Evolutionary conservation across 2,329 filamentous ascomycete species (phyloP), one percentile per base, ranked within the genome.

Genomic region (Penicillium thymicola): DNA sequence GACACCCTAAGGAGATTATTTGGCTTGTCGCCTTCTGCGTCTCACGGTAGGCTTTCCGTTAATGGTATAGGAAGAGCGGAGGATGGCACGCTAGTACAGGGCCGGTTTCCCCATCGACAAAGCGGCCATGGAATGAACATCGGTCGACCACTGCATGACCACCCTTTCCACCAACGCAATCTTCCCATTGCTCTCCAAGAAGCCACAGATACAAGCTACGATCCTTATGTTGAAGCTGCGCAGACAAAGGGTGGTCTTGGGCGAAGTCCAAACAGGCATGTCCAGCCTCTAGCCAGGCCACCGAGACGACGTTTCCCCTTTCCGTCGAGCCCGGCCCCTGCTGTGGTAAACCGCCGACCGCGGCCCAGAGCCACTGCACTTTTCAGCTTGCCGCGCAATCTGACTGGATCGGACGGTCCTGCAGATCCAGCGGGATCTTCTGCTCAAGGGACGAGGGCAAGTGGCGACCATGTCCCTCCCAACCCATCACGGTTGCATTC

Each of bases 1-100:
- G 63, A 64, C 5, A 56, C 65, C 4, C 49, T 75, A 14, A 66
- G 67, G 30, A 69, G 70, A 40, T 61, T 76, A 32, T 66, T 75
- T 38, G 64, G 67, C n/a, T 59, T 68, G 7, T 30, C 63, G 25
- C 59, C 67, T 11, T 52, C 61, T 13, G 42, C 55, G 11, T 49
- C 62, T 11, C 51, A 40, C n/a, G 41, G 38, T n/a, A 45, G 53
- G 8, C 60, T 62, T 10, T 66, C 65, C 8, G 41, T 59, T 25
- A 66, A 64, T 32, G 60, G 66, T 18, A 65, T 76, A 54, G 68
- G 70, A 34, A 70, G 70, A 54, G 75, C 76, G 16, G 68, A 73
- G 25, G 75, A 78, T 64, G 75, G 75, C 14, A 77, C 75, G 11
- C 59, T 67, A 25, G 68, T 78, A 25, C 68, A 73, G 50, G 76